Evolutionary conservation across 805 yeast genomes (phyloP).

Genomic region (Pichia cephalocereana): DNA sequence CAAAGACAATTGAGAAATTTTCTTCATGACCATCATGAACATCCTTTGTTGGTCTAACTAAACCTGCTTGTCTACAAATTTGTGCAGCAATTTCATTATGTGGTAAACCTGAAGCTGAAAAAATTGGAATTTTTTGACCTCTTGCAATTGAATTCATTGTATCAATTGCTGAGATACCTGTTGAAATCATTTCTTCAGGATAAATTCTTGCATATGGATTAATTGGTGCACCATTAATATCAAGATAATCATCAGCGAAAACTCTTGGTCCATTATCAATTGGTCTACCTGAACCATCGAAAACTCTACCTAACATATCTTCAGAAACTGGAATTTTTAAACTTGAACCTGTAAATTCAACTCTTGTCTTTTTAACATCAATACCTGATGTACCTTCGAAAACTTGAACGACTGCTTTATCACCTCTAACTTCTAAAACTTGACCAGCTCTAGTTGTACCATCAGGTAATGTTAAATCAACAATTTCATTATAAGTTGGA

Average conservation of each 20-base stretch:
- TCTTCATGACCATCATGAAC: conserved; percentile 99
- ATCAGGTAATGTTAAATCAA: conserved; percentile 92
- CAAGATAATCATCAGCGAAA: conserved; percentile 96
- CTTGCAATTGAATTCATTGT: conserved; percentile 99
- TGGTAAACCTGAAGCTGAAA: conserved; percentile 98
- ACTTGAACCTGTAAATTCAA: conserved; percentile 94
- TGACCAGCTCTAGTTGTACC: conserved; percentile 95
- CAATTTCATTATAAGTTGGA: conserved; percentile 93
- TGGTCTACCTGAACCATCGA: conserved; percentile 98
- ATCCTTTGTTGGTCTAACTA: conserved; percentile 98
- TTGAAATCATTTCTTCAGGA: conserved; percentile 99
- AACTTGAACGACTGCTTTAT: conserved; percentile 96
- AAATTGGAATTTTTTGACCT: conserved; percentile 99
- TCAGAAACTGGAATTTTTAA: conserved; percentile 92
- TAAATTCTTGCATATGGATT: conserved; percentile 97
- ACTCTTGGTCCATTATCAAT: conserved; percentile 98
- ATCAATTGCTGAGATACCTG: conserved; percentile 97
- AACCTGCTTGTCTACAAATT: conserved; percentile 98
- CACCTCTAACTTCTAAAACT: conserved; percentile 95
- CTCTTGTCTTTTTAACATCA: conserved; percentile 95
- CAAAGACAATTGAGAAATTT: conserved; percentile 97
- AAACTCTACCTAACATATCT: conserved; percentile 95
- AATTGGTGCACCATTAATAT: conserved; percentile 97
- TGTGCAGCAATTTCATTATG: conserved; percentile 99
- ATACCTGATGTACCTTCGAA: conserved; percentile 99